These are phyloP conservation scores for Pelargonium citronellum DNA, from an alignment of 441 rosid genomes.

Conservation along the genomic window DNA sequence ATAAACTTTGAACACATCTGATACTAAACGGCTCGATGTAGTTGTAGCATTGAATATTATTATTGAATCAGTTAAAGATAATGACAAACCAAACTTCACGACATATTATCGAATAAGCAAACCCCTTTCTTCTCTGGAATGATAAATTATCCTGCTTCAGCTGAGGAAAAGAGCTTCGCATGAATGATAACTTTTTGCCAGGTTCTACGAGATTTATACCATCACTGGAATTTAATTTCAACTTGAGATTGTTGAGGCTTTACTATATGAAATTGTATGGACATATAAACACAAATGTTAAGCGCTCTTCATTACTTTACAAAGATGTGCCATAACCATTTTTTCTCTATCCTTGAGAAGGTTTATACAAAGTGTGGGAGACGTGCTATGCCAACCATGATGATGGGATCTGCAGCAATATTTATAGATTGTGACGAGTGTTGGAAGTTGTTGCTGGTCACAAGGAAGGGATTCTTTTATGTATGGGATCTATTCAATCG, in stretches of 20 bases:
- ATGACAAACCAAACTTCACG: neutral
- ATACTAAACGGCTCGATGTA: neutral
- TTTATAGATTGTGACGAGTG: slow-evolving; percentile 85
- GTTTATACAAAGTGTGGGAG: slow-evolving; percentile 90
- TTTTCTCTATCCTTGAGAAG: slow-evolving; percentile 33
- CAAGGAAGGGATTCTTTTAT: slow-evolving; percentile 72
- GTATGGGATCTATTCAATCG: slow-evolving; percentile 80
- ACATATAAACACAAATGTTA: neutral
- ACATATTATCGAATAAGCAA: neutral
- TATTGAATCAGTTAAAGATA: neutral
- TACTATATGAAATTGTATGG: neutral
- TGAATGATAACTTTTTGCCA: neutral
- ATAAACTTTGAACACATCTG: neutral
- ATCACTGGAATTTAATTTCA: neutral
- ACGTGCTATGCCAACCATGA: slow-evolving; percentile 91
- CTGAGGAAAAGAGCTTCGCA: neutral
- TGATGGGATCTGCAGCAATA: slow-evolving; percentile 89
- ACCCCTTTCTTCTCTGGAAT: slow-evolving; percentile 4
- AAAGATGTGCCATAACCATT: neutral
- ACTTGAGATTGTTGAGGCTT: neutral
- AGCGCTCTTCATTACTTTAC: neutral
- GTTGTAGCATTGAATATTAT: neutral
- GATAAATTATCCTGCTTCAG: neutral
- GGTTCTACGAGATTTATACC: too few relatives aligned
- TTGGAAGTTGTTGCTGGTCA: slow-evolving; percentile 82